Evolutionary conservation across 345 rosid species (phyloP), one percentile per base, ranked within the genome.

Genomic region (Alliaria petiolata): DNA sequence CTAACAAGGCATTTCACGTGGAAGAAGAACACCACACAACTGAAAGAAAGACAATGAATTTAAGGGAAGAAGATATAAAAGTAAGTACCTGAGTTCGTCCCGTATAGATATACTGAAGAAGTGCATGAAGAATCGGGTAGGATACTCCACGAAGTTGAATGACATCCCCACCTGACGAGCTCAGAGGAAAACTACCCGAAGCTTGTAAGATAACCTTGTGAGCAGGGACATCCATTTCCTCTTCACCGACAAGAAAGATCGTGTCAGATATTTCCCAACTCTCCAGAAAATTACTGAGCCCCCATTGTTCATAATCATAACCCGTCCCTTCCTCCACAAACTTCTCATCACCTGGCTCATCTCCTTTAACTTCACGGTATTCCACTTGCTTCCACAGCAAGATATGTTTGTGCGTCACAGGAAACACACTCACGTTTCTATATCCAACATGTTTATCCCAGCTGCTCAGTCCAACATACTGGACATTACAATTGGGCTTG

Each of bases 381-480:
- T 85, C 87, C 70, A 95, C 93, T 78, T 89, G 97, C 84, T 85
- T 89, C 99, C 99, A 91, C 28, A 91, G 74, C 66, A 80, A 67
- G 73, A 91, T 79, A 79, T 85, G 96, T 74, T 91, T 83, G 55
- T 83, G 86, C 0, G 88, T 90, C 63, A 95, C 81, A 6, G 98
- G 98, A 80, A 92, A 76, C 35, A 95, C 97, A 49, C 87, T 87
- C 74, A 92, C 93, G 64, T 95, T 95, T 67, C 99, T 86, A 57
- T 95, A 95, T 0, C 98, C 98, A 34, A 92, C 99, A 80, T 95
- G 99, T 75, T 81, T 89, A 62, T 92, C 97, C 99, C 99, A 95
- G 75, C 98, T 91, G 60, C 98, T 89, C 38, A 89, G 78, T 26
- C 99, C 98, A 52, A 95, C 89, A 77, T 91, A 92, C 80, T 70